Evolutionary conservation across 345 rosid species (phyloP).

Genomic region (Eucalyptus shirleyi): DNA sequence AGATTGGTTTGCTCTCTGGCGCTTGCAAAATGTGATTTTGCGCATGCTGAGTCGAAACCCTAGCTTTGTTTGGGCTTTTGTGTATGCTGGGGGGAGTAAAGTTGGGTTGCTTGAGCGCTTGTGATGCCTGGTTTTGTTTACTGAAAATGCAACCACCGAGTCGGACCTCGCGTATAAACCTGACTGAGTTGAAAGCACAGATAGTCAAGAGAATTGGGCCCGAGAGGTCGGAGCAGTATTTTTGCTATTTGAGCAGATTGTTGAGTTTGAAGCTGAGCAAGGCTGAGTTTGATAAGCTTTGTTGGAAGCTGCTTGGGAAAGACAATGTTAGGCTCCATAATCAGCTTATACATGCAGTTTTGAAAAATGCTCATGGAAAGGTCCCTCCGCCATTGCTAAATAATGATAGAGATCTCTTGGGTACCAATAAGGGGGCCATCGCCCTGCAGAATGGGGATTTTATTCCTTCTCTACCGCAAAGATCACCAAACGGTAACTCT

Average conservation of each 20-base stretch:
- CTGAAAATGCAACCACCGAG: conserved; percentile 24
- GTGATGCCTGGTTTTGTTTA: neutral
- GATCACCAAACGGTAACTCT: neutral
- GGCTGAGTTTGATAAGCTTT: conserved; percentile 23
- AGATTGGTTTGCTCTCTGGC: neutral
- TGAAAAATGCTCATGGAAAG: conserved; percentile 28
- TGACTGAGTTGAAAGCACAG: conserved; percentile 20
- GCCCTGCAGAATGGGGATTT: neutral
- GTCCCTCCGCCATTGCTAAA: conserved; percentile 2
- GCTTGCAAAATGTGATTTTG: neutral
- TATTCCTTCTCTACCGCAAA: neutral
- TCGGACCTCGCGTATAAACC: conserved; percentile 7
- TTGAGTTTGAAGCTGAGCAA: conserved; percentile 24
- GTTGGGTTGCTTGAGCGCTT: neutral
- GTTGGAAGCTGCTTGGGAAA: conserved; percentile 19
- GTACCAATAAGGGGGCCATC: neutral
- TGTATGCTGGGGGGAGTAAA: neutral
- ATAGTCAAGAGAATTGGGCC: conserved; percentile 25
- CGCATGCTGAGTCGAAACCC: neutral
- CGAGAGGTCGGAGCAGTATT: conserved; percentile 14
- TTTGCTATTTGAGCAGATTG: conserved; percentile 13
- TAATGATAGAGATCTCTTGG: neutral
- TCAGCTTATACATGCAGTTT: conserved; percentile 22
- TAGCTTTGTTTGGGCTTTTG: neutral
- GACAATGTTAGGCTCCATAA: conserved; percentile 29